These are phyloP conservation scores for Xylariaceae sp. DNA, from an alignment of 2,329 filamentous ascomycete genomes.

Conservation along the genomic window DNA sequence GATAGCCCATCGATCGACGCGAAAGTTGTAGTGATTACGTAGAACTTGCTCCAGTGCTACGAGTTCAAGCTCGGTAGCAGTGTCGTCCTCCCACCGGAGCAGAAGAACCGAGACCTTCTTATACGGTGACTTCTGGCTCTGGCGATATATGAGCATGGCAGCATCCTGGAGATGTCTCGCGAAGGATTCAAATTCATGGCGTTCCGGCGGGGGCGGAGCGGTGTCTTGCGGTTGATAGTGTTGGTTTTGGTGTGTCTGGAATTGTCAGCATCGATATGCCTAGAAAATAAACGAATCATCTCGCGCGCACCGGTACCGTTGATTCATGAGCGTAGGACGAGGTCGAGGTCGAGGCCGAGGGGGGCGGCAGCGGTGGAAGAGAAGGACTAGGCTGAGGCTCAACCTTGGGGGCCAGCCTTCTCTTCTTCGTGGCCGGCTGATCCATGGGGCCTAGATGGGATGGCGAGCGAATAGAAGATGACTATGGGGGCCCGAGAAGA, in stretches of 20 bases:
- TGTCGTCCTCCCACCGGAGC: slow-evolving; percentile 58
- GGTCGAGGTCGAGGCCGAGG: slow-evolving; percentile 17
- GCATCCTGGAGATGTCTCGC: slow-evolving; percentile 64
- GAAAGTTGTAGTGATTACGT: slow-evolving; percentile 55
- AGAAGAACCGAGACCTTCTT: slow-evolving; percentile 55
- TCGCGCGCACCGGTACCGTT: slow-evolving; percentile 22
- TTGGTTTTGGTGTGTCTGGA: slow-evolving; percentile 23
- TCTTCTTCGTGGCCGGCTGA: slow-evolving; percentile 38
- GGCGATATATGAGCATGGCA: slow-evolving; percentile 60
- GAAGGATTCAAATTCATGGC: slow-evolving; percentile 61
- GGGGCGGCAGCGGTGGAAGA: slow-evolving; percentile 23
- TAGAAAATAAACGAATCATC: slow-evolving; percentile 3
- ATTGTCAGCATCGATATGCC: slow-evolving; percentile 15
- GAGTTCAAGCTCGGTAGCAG: slow-evolving; percentile 48
- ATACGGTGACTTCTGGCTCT: slow-evolving; percentile 55
- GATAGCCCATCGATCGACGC: slow-evolving; percentile 56
- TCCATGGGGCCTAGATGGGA: slow-evolving; percentile 25
- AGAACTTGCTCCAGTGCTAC: slow-evolving; percentile 52
- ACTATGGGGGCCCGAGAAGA: neutral
- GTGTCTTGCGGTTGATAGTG: slow-evolving; percentile 29
- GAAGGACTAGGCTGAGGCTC: slow-evolving; percentile 32
- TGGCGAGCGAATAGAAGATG: neutral
- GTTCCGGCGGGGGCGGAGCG: slow-evolving; percentile 37
- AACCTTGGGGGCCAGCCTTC: slow-evolving; percentile 35
- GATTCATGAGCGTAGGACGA: slow-evolving; percentile 28